Evolutionary conservation across 2,329 filamentous ascomycete species (phyloP).

Genomic region (Aureobasidium sp.): DNA sequence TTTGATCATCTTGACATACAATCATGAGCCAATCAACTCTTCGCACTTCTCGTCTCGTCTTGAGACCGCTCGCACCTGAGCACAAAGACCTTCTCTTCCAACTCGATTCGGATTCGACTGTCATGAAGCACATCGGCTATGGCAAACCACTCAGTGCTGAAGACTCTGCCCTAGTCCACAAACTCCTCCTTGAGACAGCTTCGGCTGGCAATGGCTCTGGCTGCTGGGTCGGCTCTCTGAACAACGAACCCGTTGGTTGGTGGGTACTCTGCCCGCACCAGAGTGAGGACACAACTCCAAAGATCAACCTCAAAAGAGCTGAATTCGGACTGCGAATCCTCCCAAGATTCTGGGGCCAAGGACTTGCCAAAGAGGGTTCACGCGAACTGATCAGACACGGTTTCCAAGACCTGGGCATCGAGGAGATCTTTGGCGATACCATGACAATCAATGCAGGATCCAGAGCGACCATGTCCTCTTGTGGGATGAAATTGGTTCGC

Average conservation of each 20-base stretch:
- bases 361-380: background rate
- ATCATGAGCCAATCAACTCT: background rate
- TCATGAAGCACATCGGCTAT: background rate
- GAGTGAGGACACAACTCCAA: background rate
- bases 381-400: background rate
- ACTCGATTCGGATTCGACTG: background rate
- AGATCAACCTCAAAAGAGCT: background rate
- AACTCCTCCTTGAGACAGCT: background rate
- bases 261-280: background rate
- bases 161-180: background rate
- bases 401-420: background rate
- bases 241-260: background rate
- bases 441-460: background rate
- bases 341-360: background rate
- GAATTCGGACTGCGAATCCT: background rate
- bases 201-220: background rate
- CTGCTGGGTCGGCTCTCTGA: background rate
- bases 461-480: background rate
- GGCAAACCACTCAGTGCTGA: background rate
- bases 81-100: background rate
- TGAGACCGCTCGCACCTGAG: background rate
- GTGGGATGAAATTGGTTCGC: background rate
- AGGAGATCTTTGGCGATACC: background rate
- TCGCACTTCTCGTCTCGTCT: background rate
- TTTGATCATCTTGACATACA: background rate